Percentiles rank a stretch among this genome's conserved stretches.
phyloP scores from a whole-genome alignment of 2,329 filamentous ascomycete genomes.

The Diaporthe nobilis region DNA sequence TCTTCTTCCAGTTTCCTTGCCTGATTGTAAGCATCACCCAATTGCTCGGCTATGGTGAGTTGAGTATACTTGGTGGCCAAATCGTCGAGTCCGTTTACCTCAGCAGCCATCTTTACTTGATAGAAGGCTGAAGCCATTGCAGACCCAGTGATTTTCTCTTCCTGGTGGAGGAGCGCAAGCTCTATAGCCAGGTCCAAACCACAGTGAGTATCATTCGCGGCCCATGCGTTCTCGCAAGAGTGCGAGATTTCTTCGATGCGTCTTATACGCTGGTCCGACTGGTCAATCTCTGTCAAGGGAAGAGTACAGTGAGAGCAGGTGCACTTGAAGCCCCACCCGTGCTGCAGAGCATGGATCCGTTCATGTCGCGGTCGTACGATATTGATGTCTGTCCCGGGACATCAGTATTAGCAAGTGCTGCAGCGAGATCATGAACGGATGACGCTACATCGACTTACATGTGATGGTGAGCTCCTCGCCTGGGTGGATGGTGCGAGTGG shows the following conservation, averaged over 20 bases:
- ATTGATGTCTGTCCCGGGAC: background rate
- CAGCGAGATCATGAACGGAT: background rate
- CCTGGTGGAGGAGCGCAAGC: slow-evolving; percentile 1
- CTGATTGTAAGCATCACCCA: background rate
- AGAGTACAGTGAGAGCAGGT: slow-evolving; percentile 15
- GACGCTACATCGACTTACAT: background rate
- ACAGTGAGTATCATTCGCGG: slow-evolving; percentile 13
- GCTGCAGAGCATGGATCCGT: background rate
- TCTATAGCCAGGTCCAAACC: slow-evolving; percentile 3
- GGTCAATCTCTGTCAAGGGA: slow-evolving; percentile 5
- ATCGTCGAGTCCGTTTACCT: background rate
- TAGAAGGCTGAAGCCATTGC: slow-evolving; percentile 5
- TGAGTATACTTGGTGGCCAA: slow-evolving; percentile 18
- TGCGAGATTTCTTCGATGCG: background rate
- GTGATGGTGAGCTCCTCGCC: slow-evolving; percentile 20
- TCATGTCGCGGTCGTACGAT: background rate
- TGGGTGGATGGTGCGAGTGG: slow-evolving; percentile 8
- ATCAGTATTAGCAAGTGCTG: background rate
- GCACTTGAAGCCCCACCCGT: slow-evolving; percentile 13
- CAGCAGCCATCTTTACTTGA: background rate
- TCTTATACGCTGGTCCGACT: slow-evolving; percentile 10
- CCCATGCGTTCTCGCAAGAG: background rate
- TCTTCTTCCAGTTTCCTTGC: background rate
- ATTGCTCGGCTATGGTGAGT: slow-evolving; percentile 1
- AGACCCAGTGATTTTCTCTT: slow-evolving; percentile 1